These are phyloP conservation scores for Pouteria glomerata DNA, from an alignment of 148 eudicot genomes.

Conservation along the genomic window DNA sequence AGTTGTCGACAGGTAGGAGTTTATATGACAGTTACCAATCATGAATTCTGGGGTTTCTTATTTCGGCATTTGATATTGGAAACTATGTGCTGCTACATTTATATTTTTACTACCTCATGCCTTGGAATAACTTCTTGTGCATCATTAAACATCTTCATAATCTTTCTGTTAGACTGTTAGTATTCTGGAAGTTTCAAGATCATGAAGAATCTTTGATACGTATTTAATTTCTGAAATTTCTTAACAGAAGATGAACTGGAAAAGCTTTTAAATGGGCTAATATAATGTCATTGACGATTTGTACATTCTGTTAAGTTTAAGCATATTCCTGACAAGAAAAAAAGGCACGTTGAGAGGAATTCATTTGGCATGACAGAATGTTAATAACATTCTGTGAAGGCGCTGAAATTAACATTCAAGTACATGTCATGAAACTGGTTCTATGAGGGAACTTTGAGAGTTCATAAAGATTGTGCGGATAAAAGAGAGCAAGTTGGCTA, in stretches of 20 bases:
- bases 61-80: background rate
- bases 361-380: background rate
- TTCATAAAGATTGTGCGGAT: background rate
- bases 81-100: background rate
- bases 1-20: slow-evolving; percentile 78
- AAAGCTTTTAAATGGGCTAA: background rate
- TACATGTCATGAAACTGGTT: background rate
- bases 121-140: slow-evolving; percentile 1
- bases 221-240: background rate
- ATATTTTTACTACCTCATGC: background rate
- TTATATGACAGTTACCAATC: background rate
- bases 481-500: background rate
- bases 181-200: background rate
- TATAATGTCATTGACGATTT: background rate
- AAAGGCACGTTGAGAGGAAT: background rate
- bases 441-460: background rate
- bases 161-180: background rate
- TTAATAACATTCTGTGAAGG: background rate
- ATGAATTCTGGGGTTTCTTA: slow-evolving; percentile 4
- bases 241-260: background rate
- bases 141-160: background rate
- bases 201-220: background rate
- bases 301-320: background rate
- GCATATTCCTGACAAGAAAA: background rate
- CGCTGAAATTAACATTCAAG: background rate